Evolutionary conservation across 768 basidiomycete species (phyloP).

Genomic region (Termitomyces sp.): DNA sequence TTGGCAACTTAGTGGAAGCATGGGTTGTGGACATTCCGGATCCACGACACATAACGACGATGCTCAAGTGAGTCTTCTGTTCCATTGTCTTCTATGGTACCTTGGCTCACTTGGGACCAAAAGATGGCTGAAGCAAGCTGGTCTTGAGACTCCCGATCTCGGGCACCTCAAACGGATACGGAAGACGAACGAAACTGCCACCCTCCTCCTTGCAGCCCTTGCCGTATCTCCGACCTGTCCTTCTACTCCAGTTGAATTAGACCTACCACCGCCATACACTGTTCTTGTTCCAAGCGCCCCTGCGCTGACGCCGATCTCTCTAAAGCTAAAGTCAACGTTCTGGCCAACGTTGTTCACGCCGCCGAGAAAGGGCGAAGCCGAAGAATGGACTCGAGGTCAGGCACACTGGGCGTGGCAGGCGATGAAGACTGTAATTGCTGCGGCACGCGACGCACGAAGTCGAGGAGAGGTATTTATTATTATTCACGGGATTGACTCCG

Average conservation of each 20-base stretch:
- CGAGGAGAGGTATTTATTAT: constrained; percentile 52
- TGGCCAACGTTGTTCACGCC: constrained; percentile 86
- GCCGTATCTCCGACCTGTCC: constrained; percentile 35
- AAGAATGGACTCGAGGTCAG: constrained; percentile 61
- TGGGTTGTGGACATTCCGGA: constrained; percentile 78
- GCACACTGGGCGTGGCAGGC: constrained; percentile 74
- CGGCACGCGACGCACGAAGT: constrained; percentile 39
- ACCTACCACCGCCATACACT: constrained; percentile 47
- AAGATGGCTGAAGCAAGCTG: constrained; percentile 67
- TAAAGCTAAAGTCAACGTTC: constrained; percentile 59
- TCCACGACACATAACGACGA: constrained; percentile 45
- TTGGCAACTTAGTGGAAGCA: constrained; percentile 45
- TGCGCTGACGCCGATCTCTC: constrained; percentile 62
- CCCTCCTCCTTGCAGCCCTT: constrained; percentile 56
- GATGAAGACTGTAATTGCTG: constrained; percentile 44
- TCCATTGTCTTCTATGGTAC: background rate
- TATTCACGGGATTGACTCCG: constrained; percentile 1
- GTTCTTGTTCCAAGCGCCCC: constrained; percentile 58
- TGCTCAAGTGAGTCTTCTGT: constrained; percentile 49
- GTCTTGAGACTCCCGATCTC: constrained; percentile 55
- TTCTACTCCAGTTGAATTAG: constrained; percentile 39
- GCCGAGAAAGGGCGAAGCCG: constrained; percentile 57
- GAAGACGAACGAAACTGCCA: constrained; percentile 39
- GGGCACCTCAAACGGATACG: constrained; percentile 77
- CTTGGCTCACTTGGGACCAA: background rate